phyloP scores from a whole-genome alignment of 2,329 filamentous ascomycete species.

The Botryotinia narcissicola region DNA sequence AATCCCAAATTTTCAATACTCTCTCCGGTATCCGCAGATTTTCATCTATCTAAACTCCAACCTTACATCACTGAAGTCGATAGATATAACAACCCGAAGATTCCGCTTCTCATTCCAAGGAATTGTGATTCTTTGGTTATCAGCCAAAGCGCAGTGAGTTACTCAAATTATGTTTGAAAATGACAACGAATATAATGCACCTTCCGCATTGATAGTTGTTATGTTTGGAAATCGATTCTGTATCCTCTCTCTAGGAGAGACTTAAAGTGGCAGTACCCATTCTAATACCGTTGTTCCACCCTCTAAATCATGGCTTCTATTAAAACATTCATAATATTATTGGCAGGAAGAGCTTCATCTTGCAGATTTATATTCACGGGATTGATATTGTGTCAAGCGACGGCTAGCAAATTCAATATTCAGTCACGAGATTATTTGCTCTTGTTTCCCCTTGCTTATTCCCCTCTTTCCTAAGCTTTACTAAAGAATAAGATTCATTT shows the following conservation, averaged over 20 bases:
- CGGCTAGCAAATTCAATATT: background rate
- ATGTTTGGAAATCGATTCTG: background rate
- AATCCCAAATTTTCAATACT: background rate
- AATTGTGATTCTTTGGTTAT: rapidly evolving
- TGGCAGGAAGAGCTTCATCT: background rate
- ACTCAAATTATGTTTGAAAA: background rate
- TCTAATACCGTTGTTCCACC: too few relatives aligned
- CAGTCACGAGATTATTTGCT: background rate
- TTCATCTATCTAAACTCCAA: background rate
- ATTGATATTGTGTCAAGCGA: background rate
- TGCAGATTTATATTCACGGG: background rate
- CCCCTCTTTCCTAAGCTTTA: background rate
- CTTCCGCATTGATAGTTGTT: background rate
- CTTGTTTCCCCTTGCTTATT: background rate
- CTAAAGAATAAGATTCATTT: background rate
- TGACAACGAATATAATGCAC: background rate
- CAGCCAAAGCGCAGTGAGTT: background rate
- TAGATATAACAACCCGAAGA: background rate
- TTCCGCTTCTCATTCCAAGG: background rate
- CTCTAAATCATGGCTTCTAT: too few relatives aligned
- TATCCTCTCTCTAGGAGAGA: background rate
- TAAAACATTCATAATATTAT: background rate
- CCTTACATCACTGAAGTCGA: background rate
- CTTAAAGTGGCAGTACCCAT: background rate
- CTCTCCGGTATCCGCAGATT: background rate